phyloP scores from a whole-genome alignment of 148 eudicot genomes.

The Vaccinium macrocarpon region DNA sequence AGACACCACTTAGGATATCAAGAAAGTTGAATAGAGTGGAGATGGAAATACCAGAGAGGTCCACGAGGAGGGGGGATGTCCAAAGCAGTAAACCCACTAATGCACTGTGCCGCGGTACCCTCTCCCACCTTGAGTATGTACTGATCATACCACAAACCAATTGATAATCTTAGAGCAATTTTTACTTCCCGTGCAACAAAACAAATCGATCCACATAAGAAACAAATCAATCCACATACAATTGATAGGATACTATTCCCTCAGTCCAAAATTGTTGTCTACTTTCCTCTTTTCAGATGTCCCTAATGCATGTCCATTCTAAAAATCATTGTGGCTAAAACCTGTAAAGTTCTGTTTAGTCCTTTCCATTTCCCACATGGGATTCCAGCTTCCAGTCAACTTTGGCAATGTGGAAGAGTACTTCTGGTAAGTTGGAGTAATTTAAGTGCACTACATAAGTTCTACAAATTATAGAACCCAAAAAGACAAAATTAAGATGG shows the following conservation, averaged over 20 bases:
- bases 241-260: neutral
- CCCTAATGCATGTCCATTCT: neutral
- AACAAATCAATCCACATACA: too few relatives aligned
- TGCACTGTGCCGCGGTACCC: constrained; percentile 76
- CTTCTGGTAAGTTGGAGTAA: neutral
- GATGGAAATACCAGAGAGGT: constrained; percentile 67
- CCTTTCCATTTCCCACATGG: neutral
- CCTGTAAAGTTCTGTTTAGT: neutral
- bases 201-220: too few relatives aligned
- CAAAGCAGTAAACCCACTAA: constrained; percentile 78
- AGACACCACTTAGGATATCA: neutral
- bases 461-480: neutral
- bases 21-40: neutral
- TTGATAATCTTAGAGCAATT: neutral
- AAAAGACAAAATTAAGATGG: neutral
- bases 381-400: neutral
- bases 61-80: constrained; percentile 93
- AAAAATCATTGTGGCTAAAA: neutral
- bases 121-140: constrained; percentile 83
- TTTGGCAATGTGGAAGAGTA: neutral
- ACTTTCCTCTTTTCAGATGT: neutral
- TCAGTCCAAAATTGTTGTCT: neutral
- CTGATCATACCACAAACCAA: constrained; percentile 34
- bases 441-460: neutral
- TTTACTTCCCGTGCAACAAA: neutral